Evolutionary conservation across 1,284 basidiomycete genomes (phyloP).

Genomic region (Malassezia vespertilionis): DNA sequence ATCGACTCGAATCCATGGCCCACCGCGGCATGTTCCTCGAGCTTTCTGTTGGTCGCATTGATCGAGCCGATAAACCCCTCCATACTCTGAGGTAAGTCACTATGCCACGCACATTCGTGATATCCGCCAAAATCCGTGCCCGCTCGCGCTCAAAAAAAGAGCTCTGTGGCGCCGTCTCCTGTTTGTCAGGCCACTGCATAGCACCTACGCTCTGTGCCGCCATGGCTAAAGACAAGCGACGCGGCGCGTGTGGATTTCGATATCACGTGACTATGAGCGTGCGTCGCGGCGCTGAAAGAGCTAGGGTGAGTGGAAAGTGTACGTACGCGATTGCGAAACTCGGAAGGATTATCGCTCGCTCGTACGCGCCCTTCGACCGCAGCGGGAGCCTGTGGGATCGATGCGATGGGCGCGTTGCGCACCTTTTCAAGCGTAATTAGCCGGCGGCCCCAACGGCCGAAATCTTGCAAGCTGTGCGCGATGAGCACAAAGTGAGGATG

Average conservation of each 20-base stretch:
- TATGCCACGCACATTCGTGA: slow-evolving; percentile 54
- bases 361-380: slow-evolving; percentile 20
- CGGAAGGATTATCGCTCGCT: slow-evolving; percentile 26
- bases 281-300: slow-evolving; percentile 2
- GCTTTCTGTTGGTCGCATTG: slow-evolving; percentile 77
- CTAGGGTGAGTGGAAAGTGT: neutral
- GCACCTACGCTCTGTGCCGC: slow-evolving; percentile 2
- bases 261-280: neutral
- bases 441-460: slow-evolving; percentile 79
- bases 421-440: slow-evolving; percentile 39
- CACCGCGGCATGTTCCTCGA: slow-evolving; percentile 82
- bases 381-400: neutral
- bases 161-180: neutral
- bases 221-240: neutral
- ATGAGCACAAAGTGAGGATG: slow-evolving; percentile 54
- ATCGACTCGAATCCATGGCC: slow-evolving; percentile 86
- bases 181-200: neutral
- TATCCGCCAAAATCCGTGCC: slow-evolving; percentile 61
- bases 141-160: slow-evolving; percentile 66
- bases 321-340: slow-evolving; percentile 31
- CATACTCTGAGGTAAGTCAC: slow-evolving; percentile 58
- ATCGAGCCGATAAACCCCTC: slow-evolving; percentile 74
- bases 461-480: slow-evolving; percentile 75
- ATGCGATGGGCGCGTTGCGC: slow-evolving; percentile 10
- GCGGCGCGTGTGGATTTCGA: neutral